phyloP scores from a whole-genome alignment of 345 rosid species.

The Ceriops tagal region DNA sequence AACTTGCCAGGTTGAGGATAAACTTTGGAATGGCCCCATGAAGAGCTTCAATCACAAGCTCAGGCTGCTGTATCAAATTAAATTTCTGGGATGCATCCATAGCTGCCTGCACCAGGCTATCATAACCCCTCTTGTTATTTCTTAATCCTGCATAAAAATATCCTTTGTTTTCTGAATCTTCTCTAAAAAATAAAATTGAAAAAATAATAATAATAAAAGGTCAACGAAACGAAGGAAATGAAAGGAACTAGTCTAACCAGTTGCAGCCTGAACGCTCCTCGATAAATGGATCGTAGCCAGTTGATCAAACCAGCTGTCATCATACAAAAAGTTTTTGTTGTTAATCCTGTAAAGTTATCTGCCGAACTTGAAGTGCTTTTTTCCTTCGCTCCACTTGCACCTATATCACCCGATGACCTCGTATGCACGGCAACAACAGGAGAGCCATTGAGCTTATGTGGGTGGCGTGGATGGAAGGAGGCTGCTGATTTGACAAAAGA shows the following conservation, averaged over 20 bases:
- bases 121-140: conserved; percentile 47
- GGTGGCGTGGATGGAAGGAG: neutral
- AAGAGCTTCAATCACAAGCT: conserved; percentile 58
- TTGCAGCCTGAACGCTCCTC: conserved; percentile 44
- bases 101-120: conserved; percentile 66
- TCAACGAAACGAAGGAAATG: neutral
- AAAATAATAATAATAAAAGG: neutral
- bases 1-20: conserved; percentile 47
- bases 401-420: conserved; percentile 20
- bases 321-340: conserved; percentile 26
- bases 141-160: conserved; percentile 35
- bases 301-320: conserved; percentile 52
- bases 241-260: conserved; percentile 37
- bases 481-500: conserved; percentile 14
- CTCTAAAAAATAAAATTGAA: neutral
- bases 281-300: conserved; percentile 59
- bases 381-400: conserved; percentile 4
- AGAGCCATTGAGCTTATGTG: conserved; percentile 1
- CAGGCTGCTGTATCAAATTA: conserved; percentile 42
- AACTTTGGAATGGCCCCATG: conserved; percentile 49
- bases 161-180: neutral
- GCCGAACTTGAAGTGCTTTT: conserved; percentile 12
- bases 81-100: conserved; percentile 43
- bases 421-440: conserved; percentile 34
- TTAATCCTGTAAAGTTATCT: conserved; percentile 4